These are phyloP conservation scores for Butyriboletus appendiculatus DNA, from an alignment of 1,284 basidiomycete genomes.

Conservation along the genomic window DNA sequence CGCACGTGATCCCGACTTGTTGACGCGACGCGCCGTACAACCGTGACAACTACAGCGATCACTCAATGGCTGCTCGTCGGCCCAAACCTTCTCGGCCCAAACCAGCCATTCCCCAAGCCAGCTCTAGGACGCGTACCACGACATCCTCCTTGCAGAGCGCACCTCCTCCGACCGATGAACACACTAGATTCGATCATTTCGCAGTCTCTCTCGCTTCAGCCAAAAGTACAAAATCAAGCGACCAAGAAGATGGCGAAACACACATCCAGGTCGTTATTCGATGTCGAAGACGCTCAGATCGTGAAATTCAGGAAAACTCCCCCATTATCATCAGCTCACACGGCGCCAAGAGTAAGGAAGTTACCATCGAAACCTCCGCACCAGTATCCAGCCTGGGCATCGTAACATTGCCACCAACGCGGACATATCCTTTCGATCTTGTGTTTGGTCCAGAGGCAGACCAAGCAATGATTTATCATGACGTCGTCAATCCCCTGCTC, in stretches of 20 bases:
- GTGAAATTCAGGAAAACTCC: slow-evolving; percentile 79
- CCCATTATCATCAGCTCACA: slow-evolving; percentile 80
- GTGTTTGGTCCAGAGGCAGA: slow-evolving; percentile 98
- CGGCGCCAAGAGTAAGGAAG: slow-evolving; percentile 70
- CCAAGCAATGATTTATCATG: slow-evolving; percentile 92
- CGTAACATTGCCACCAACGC: slow-evolving; percentile 65
- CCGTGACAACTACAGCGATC: neutral
- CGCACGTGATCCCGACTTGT: slow-evolving; percentile 38
- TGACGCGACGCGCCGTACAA: slow-evolving; percentile 24
- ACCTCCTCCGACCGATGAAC: slow-evolving; percentile 20
- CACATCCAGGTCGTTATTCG: slow-evolving; percentile 94
- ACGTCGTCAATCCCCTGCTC: slow-evolving; percentile 92
- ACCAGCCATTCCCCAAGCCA: slow-evolving; percentile 1
- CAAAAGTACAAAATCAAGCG: slow-evolving; percentile 14
- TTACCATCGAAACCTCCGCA: slow-evolving; percentile 77
- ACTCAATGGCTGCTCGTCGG: slow-evolving; percentile 34
- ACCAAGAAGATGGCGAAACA: slow-evolving; percentile 53
- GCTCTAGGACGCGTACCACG: slow-evolving; percentile 21
- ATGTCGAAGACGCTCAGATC: slow-evolving; percentile 79
- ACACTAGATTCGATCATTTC: slow-evolving; percentile 18
- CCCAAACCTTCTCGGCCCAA: slow-evolving; percentile 22
- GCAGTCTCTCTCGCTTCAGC: slow-evolving; percentile 24
- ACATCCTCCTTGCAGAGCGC: slow-evolving; percentile 16
- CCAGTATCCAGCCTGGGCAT: slow-evolving; percentile 66
- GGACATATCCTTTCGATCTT: slow-evolving; percentile 89